Evolutionary conservation across 345 rosid genomes (phyloP).

Genomic region (Punica granatum): DNA sequence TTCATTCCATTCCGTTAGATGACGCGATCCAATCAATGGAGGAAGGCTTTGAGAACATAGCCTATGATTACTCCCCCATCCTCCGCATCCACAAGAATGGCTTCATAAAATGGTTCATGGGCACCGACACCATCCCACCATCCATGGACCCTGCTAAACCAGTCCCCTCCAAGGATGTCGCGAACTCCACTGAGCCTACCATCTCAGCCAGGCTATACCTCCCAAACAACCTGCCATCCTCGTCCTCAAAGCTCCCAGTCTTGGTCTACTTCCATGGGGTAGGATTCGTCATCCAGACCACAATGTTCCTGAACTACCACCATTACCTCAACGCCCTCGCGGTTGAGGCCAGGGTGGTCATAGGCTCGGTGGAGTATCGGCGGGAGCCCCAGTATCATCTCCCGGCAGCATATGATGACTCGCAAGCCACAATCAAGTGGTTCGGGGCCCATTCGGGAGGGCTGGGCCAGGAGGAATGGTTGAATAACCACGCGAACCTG

Average conservation of each 20-base stretch:
- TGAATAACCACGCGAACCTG: slow-evolving; percentile 25
- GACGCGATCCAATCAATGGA: background rate
- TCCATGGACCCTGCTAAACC: slow-evolving; percentile 9
- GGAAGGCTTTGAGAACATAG: background rate
- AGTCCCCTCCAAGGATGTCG: slow-evolving; percentile 28
- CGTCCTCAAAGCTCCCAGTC: slow-evolving; percentile 24
- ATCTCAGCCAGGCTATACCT: slow-evolving; percentile 24
- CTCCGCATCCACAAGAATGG: slow-evolving; percentile 24
- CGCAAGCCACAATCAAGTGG: slow-evolving; percentile 35
- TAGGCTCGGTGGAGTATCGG: slow-evolving; percentile 30
- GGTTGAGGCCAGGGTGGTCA: slow-evolving; percentile 15
- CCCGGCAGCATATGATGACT: slow-evolving; percentile 32
- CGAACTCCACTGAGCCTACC: slow-evolving; percentile 9
- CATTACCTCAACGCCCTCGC: slow-evolving; percentile 15
- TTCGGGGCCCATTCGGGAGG: slow-evolving; percentile 23
- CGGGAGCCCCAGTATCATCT: slow-evolving; percentile 28
- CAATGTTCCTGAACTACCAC: slow-evolving; percentile 18
- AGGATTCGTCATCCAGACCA: slow-evolving; percentile 18
- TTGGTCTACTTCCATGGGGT: slow-evolving; percentile 38
- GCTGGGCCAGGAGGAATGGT: slow-evolving; percentile 26
- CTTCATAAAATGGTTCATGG: slow-evolving; percentile 21
- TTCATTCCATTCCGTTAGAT: too few relatives aligned
- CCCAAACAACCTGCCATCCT: slow-evolving; percentile 7
- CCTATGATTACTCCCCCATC: slow-evolving; percentile 17
- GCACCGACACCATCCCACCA: slow-evolving; percentile 17